Evolutionary conservation across 2,329 filamentous ascomycete species (phyloP).

Genomic region (Verticillium nonalfalfae): DNA sequence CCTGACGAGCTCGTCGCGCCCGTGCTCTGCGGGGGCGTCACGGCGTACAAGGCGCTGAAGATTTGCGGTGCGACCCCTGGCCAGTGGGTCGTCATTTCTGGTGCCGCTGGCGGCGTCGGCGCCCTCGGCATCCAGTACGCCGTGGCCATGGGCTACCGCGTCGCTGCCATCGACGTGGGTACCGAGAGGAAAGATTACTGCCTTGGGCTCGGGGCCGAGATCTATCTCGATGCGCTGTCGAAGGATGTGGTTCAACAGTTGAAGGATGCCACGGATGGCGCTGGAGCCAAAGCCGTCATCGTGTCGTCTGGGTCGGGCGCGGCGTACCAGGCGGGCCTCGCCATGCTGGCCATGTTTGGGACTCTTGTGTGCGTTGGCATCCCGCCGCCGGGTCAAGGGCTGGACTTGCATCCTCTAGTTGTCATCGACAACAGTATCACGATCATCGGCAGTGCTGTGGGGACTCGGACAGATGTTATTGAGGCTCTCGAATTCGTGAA

Average conservation of each 20-base stretch:
- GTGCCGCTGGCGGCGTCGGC: slow-evolving; percentile 32
- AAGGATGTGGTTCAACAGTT: slow-evolving; percentile 14
- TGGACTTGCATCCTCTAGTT: slow-evolving; percentile 23
- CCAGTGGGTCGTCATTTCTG: slow-evolving; percentile 28
- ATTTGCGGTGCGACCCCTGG: slow-evolving; percentile 20
- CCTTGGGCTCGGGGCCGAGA: slow-evolving; percentile 25
- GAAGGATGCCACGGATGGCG: slow-evolving; percentile 12
- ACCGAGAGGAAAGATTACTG: slow-evolving; percentile 19
- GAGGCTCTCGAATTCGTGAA: slow-evolving; percentile 34
- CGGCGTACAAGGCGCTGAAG: slow-evolving; percentile 34
- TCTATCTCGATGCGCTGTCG: slow-evolving; percentile 26
- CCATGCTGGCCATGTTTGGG: slow-evolving; percentile 28
- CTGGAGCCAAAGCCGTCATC: slow-evolving; percentile 19
- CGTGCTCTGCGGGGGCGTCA: slow-evolving; percentile 34
- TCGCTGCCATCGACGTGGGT: slow-evolving; percentile 30
- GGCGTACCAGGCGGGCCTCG: slow-evolving; percentile 26
- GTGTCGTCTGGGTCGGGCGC: slow-evolving; percentile 20
- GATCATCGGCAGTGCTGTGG: slow-evolving; percentile 27
- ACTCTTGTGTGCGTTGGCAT: slow-evolving; percentile 32
- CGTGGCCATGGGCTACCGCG: slow-evolving; percentile 32
- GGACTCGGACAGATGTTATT: slow-evolving; percentile 27
- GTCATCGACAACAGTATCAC: slow-evolving; percentile 26
- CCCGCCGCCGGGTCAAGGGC: slow-evolving; percentile 13
- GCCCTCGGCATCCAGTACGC: slow-evolving; percentile 30
- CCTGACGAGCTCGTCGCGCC: slow-evolving; percentile 30